Percentiles rank a stretch among this genome's conserved stretches.
Conservation (phyloP, 163 green algal species). For the Coccomyxa subellipsoidea region DNA sequence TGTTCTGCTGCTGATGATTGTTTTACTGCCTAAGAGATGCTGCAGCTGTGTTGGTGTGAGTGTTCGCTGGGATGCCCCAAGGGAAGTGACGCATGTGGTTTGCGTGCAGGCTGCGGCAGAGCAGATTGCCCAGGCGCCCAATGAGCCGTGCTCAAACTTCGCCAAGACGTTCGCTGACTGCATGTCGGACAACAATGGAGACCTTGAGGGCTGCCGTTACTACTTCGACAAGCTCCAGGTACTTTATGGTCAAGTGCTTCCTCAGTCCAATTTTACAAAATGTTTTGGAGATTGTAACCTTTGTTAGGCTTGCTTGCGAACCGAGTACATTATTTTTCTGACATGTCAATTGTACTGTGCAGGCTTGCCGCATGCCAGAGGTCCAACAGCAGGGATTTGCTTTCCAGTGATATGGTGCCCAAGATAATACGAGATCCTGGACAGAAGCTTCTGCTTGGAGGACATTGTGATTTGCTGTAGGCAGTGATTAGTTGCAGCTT, state of each 20-base stretch:
- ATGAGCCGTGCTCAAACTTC: constrained; percentile 76
- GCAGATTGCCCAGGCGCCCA: constrained; percentile 25
- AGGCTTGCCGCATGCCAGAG: constrained; percentile 9
- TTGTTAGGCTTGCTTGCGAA: no score
- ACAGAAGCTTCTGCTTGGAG: no score
- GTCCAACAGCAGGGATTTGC: background rate
- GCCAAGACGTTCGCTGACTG: constrained; percentile 94
- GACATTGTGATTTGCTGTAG: no score
- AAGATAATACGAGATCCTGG: no score
- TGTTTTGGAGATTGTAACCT: background rate
- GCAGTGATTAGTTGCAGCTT: no score
- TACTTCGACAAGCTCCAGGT: constrained; percentile 93
- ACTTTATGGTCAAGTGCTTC: background rate
- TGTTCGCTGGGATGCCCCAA: background rate
- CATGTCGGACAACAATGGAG: constrained; percentile 71
- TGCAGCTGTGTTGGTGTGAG: background rate
- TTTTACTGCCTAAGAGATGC: background rate
- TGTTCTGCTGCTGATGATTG: background rate
- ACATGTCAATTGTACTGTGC: background rate
- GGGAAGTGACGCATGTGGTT: background rate
- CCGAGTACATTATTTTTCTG: no score
- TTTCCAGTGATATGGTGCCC: no score
- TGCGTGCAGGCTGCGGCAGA: constrained; percentile 7
- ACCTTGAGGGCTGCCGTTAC: constrained; percentile 87
- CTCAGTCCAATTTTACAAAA: background rate